Evolutionary conservation across 305 asterid species (phyloP), one percentile per base, ranked within the genome.

Genomic region (Lippia alba): DNA sequence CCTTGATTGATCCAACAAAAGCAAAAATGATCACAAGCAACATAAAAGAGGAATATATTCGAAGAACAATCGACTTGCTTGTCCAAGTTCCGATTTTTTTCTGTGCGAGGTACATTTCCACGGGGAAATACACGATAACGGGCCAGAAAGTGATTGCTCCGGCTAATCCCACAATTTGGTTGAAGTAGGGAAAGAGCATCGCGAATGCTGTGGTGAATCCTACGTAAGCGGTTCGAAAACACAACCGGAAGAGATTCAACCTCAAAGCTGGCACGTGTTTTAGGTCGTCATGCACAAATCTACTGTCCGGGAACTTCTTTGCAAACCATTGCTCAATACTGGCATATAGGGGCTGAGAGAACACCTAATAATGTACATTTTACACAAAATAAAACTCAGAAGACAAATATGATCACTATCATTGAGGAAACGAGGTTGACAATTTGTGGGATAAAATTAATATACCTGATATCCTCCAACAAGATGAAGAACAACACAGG

Each of bases 401-500:
- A 24, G 30, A 24, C 2, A 24, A 24, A 24, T 24, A 24, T 24
- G 3, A 24, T 24, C 30, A 24, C 30, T 24, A 24, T 24, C 30
- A 24, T 24, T 24, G 30, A 24, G 30, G 3, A 24, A 24, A 24
- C 2, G 30, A 24, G 30, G 30, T 3, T 24, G 30, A 24, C 3
- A 24, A 24, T 24, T 24, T 24, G 30, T 24, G 30, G 30, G 30
- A 24, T 24, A 24, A 24, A 24, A 24, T 24, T 24, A 24, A 24
- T 24, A 67, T 85, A 91, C 96, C 96, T 92, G 98, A 79, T 90
- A 92, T 61, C 84, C 98, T 71, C 98, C 96, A 10, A 90, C 78
- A 12, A 88, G 86, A 77, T 92, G 98, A 70, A 92, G 82, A 63
- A 83, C 81, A 5, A 90, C 84, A 36, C 96, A 92, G 5, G 92